A percentile compares a stretch with the other conserved stretches of the same genome.
These are phyloP conservation scores for Trapa incisa DNA, from an alignment of 345 rosid species.

Conservation along the genomic window DNA sequence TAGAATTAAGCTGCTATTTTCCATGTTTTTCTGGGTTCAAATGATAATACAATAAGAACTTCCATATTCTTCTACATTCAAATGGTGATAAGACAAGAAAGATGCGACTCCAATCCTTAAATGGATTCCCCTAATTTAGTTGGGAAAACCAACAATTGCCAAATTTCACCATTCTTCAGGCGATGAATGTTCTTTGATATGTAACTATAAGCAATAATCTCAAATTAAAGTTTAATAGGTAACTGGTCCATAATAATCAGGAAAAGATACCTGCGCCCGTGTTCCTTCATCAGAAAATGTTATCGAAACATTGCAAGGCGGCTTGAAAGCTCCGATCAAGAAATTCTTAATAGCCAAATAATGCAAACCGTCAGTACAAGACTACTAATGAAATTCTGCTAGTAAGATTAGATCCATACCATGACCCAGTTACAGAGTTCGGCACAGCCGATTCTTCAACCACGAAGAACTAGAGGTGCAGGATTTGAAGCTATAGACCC, in stretches of 20 bases:
- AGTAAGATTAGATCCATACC: slow-evolving; percentile 7
- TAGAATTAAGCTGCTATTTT: background rate
- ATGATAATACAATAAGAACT: background rate
- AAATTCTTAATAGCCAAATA: slow-evolving; percentile 20
- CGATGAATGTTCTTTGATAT: background rate
- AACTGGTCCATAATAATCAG: background rate
- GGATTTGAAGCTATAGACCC: background rate
- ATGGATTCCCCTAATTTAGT: background rate
- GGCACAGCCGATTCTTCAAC: slow-evolving; percentile 3
- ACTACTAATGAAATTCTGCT: background rate
- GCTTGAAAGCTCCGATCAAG: slow-evolving; percentile 44
- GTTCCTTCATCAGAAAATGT: slow-evolving; percentile 32
- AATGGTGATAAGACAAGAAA: background rate
- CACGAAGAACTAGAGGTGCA: slow-evolving; percentile 11
- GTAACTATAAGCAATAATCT: background rate
- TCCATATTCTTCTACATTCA: too few species aligned
- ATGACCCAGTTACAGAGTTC: slow-evolving; percentile 7
- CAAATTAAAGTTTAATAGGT: background rate
- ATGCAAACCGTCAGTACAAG: background rate
- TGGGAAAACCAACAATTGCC: background rate
- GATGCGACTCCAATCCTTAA: background rate
- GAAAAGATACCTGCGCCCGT: slow-evolving; percentile 28
- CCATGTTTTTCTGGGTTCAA: background rate
- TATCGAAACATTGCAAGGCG: slow-evolving; percentile 33
- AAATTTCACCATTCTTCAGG: background rate